phyloP scores from a whole-genome alignment of 345 rosid species.

The Citrus medica region DNA sequence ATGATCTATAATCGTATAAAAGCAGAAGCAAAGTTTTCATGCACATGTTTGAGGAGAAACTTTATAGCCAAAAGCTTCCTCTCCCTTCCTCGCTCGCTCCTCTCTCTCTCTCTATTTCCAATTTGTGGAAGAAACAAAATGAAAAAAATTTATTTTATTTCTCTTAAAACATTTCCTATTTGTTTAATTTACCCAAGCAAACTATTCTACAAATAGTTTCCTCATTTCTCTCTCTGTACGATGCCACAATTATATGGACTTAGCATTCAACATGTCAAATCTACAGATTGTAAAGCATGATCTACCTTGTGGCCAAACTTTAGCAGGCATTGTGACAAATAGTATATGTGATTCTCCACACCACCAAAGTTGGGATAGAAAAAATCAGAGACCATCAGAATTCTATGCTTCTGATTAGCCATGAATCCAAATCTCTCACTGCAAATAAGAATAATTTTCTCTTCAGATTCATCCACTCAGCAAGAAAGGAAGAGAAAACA shows the following conservation, averaged over 20 bases:
- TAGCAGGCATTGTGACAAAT: slow-evolving; percentile 84
- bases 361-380: slow-evolving; percentile 98
- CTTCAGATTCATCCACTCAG: background rate
- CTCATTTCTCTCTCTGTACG: background rate
- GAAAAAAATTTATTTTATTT: background rate
- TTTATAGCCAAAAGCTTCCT: background rate
- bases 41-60: background rate
- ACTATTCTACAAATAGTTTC: background rate
- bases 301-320: slow-evolving; percentile 95
- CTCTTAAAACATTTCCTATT: background rate
- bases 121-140: background rate
- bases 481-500: background rate
- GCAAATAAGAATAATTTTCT: slow-evolving; percentile 13
- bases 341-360: slow-evolving; percentile 90
- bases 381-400: slow-evolving; percentile 95
- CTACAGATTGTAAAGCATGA: background rate
- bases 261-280: background rate
- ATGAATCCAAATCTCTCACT: slow-evolving; percentile 29
- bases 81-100: background rate
- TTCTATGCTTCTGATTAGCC: slow-evolving; percentile 57
- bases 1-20: background rate
- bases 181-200: background rate
- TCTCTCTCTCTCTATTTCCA: background rate
- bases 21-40: background rate
- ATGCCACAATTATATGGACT: background rate